Evolutionary conservation across 2,329 filamentous ascomycete species (phyloP).

Genomic region (Fonsecaea pedrosoi): DNA sequence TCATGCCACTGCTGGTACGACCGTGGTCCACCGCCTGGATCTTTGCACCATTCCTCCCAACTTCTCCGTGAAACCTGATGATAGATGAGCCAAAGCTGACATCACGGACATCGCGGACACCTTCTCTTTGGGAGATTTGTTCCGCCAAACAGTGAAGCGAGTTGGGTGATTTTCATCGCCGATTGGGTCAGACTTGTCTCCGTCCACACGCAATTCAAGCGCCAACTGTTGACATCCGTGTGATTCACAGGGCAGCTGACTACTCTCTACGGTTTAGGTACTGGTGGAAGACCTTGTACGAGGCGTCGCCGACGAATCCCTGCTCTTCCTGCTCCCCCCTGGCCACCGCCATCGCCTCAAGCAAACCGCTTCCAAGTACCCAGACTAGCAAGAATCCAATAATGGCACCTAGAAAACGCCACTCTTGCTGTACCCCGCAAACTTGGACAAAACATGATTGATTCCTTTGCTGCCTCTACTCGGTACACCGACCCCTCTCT

Average conservation of each 20-base stretch:
- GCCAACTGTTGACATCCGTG: neutral
- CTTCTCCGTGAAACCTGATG: neutral
- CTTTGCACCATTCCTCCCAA: neutral
- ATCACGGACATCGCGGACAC: neutral
- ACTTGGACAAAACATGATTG: conserved; percentile 9
- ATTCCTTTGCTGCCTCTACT: neutral
- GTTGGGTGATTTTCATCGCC: neutral
- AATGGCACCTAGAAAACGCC: conserved; percentile 14
- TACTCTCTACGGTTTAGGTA: conserved; percentile 3
- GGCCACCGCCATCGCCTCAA: conserved; percentile 4
- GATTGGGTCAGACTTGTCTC: neutral
- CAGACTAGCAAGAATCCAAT: conserved; percentile 21
- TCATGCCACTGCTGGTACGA: conserved; percentile 12
- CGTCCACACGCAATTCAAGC: neutral
- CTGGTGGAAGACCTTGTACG: conserved; percentile 3
- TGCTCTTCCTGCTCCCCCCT: neutral
- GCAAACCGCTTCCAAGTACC: conserved; percentile 5
- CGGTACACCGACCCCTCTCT: neutral
- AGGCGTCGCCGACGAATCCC: conserved; percentile 6
- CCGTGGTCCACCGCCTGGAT: neutral
- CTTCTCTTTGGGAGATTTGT: neutral
- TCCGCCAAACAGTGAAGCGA: neutral
- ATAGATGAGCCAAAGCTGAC: conserved; percentile 5
- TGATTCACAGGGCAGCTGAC: conserved; percentile 1
- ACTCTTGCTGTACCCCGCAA: conserved; percentile 35